phyloP scores from a whole-genome alignment of 495 filamentous ascomycete species.

The Neurospora sp. region DNA sequence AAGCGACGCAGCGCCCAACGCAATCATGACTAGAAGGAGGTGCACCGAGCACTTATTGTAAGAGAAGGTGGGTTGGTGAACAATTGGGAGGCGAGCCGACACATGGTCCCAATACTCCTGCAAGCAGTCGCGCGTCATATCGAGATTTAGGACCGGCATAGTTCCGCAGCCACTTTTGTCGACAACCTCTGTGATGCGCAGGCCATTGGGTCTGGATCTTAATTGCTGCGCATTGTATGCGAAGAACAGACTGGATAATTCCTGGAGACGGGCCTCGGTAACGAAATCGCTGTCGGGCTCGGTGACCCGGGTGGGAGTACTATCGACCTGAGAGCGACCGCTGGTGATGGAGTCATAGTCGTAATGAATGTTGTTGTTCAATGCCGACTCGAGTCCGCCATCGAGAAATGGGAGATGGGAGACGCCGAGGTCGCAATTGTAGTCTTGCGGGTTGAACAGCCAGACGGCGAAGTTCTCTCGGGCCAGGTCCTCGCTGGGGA shows the following conservation, averaged over 20 bases:
- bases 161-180: conserved; percentile 53
- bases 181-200: conserved; percentile 58
- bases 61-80: conserved; percentile 87
- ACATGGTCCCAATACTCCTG: conserved; percentile 90
- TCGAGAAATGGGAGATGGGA: conserved; percentile 36
- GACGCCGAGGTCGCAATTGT: conserved; percentile 30
- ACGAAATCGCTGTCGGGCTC: conserved; percentile 60
- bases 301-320: conserved; percentile 54
- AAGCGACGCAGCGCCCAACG: conserved; percentile 81
- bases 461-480: conserved; percentile 39
- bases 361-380: conserved; percentile 43
- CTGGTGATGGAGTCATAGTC: conserved; percentile 47
- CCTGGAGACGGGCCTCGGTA: conserved; percentile 73
- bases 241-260: conserved; percentile 67
- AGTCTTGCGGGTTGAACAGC: conserved; percentile 38
- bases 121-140: conserved; percentile 89
- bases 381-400: conserved; percentile 38
- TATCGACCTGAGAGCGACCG: conserved; percentile 60
- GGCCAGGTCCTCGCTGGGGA: conserved; percentile 26
- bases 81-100: conserved; percentile 82
- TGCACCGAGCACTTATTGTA: conserved; percentile 70
- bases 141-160: conserved; percentile 63
- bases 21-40: conserved; percentile 77
- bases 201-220: conserved; percentile 42
- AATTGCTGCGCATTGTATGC: conserved; percentile 69